Base-by-base conservation (phyloP, 202 grass and related monocot species). In the Schoenoplectus triqueter region DNA sequence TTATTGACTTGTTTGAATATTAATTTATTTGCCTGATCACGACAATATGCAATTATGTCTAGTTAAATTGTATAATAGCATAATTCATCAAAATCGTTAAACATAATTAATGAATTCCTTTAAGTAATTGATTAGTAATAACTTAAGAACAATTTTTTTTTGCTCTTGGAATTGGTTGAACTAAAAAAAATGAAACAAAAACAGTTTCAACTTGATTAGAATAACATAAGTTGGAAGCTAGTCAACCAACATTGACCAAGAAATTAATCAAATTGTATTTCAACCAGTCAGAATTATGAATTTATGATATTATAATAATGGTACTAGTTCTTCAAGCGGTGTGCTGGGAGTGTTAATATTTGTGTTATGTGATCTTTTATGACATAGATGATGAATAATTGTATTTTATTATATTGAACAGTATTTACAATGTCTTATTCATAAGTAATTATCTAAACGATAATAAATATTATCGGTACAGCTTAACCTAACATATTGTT, bases 271-370 rank as follows among this genome's bases (percentile, higher is more conserved):
- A 42, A 79, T 59, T 14, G n/a, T 54, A 78, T 52, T 59, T 7
- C 50, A 59, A 78, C 2, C 22, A 19, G 39, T 61, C 75, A 60
- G 75, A 62, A 45, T 79, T 62, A 46, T 61, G 54, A 44, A 62
- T 18, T 79, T 62, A 46, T 61, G 54, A 44, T 79, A 45, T 79
- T 61, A 60, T 78, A 79, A 79, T 61, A 79, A 79, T 17, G 60
- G 75, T 79, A 79, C 55, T 79, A 61, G 1, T 14, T 78, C 11
- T 62, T 61, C 14, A 79, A 61, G 14, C 39, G 50, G 62, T 59
- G 56, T 59, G 11, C 11, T 15, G 56, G 15, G 56, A 59, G 56
- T 31, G 31, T 31, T 31, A 31, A 31, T 31, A 31, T 31, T 31
- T 31, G 31, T 31, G 31, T 31, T 31, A 31, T 31, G 31, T 31